Conservation (phyloP, 129 eudicot genomes). For the Arctium minus region DNA sequence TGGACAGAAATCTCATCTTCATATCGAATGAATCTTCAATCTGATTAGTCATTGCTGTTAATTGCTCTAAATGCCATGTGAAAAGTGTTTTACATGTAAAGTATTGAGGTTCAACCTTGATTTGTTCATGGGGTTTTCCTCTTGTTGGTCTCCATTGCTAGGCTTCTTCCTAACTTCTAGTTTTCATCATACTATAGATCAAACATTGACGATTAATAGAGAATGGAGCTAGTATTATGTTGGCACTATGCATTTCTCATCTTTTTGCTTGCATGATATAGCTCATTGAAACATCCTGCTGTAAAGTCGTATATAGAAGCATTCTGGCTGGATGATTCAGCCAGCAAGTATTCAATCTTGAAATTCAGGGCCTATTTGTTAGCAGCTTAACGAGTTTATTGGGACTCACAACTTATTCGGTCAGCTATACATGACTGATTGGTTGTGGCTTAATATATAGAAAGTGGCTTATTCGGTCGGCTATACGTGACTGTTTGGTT, state of each 20-base stretch:
- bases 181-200: background rate
- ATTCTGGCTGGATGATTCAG: background rate
- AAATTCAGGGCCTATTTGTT: background rate
- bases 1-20: background rate
- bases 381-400: too few relatives aligned
- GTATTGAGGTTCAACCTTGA: background rate
- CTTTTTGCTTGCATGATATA: background rate
- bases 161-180: background rate
- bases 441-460: too few relatives aligned
- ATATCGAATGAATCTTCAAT: background rate
- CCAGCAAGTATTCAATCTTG: background rate
- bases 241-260: background rate
- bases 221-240: background rate
- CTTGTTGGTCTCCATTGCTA: background rate
- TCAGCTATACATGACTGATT: too few relatives aligned
- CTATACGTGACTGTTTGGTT: too few relatives aligned
- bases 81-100: background rate
- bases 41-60: background rate
- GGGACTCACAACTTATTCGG: too few relatives aligned
- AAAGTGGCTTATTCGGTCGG: too few relatives aligned
- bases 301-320: background rate
- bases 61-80: background rate
- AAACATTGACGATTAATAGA: background rate
- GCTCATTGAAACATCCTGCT: background rate
- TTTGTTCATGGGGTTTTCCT: background rate